Evolutionary conservation across 768 basidiomycete genomes (phyloP), one percentile per base, ranked within the genome.

Genomic region (Kwoniella shandongensis): DNA sequence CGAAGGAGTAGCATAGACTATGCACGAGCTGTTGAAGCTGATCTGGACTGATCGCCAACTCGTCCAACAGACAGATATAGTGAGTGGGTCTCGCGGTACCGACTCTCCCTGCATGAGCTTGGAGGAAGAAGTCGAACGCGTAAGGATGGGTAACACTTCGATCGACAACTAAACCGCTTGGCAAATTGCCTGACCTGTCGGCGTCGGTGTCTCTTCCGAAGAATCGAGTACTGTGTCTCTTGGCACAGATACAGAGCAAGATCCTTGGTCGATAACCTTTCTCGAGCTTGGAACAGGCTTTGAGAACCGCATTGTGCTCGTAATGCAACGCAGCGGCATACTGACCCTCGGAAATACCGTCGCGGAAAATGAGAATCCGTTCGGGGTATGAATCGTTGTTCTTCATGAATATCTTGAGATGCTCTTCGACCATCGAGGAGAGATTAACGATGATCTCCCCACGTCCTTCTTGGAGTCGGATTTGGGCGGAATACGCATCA

Each of bases 1-100:
- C 64, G 51, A 76, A 76, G 2, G 62, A 58, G 47, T 73, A 70
- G 44, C 71, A 74, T 12, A 76, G 56, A 3, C 38, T 54, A 45
- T 74, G 66, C 17, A 74, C 68, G 49, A 73, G 48, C 42, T 62
- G 60, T 54, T 76, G 75, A 4, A 76, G 61, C 30, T 65, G 51
- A 47, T 76, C 73, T 10, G 73, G 69, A 18, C 63, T 71, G 18
- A 73, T 59, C 11, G 61, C 52, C 20, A 68, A 40, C 51, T 76
- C 74, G 50, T 76, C 72, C 6, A 72, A 48, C 26, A 70, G 54
- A 39, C 70, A 72, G 51, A 74, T 67, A 38, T 74, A 72, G 44
- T 76, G 75, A 20, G 74, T 76, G 1, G 74, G 74, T 35, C 74
- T 58, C 18, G 74, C 74, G n/a, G 74, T 76, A 1, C 74, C 74